phyloP scores from a whole-genome alignment of 164 flowering plant genomes.

The Houttuynia cordata region DNA sequence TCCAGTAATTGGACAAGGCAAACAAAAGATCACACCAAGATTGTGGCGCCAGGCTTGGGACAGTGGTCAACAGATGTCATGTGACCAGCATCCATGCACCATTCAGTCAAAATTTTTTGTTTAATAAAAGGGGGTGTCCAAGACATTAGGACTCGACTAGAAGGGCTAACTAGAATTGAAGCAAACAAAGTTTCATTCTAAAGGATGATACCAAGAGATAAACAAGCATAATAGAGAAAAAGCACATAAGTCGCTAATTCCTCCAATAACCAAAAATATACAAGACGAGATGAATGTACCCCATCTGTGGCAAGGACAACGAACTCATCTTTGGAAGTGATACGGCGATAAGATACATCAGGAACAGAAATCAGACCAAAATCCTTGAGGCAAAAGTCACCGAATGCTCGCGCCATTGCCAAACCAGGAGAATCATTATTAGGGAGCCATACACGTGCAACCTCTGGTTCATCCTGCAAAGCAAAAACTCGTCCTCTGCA shows the following conservation, averaged over 20 bases:
- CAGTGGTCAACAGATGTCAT: no score
- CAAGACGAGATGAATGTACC: conserved; percentile 25
- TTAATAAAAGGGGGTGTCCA: no score
- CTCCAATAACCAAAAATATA: not conserved
- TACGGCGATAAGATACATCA: conserved; percentile 40
- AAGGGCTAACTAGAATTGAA: no score
- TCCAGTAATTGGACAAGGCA: no score
- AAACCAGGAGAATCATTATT: conserved; percentile 76
- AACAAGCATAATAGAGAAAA: no score
- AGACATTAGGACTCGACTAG: no score
- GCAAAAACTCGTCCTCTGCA: conserved; percentile 97
- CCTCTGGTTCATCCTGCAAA: conserved; percentile 97
- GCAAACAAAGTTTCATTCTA: no score
- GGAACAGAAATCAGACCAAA: conserved; percentile 66
- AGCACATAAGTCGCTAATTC: not conserved
- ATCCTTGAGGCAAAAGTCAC: conserved; percentile 68
- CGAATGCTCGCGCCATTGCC: conserved; percentile 78
- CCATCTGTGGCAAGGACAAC: conserved; percentile 64
- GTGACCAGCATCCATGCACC: no score
- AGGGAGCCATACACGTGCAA: conserved; percentile 78
- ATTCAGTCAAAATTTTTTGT: no score
- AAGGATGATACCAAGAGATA: no score
- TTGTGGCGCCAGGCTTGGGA: no score
- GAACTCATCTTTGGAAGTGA: conserved; percentile 50
- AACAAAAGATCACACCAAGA: no score